Conservation (phyloP, 2,329 filamentous ascomycete species). For the Mollisiaceae sp. region DNA sequence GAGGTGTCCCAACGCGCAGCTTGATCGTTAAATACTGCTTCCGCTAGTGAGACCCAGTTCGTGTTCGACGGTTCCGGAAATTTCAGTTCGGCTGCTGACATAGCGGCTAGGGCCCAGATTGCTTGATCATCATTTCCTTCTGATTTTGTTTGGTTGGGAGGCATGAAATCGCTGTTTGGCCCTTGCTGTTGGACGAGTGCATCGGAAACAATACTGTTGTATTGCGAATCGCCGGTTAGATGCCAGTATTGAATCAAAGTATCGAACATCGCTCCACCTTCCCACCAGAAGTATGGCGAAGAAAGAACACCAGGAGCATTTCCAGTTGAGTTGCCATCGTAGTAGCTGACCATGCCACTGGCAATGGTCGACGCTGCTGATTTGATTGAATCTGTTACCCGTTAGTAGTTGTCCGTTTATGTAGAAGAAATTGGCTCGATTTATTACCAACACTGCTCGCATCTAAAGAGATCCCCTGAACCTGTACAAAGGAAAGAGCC, state of each 20-base stretch:
- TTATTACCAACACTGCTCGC: slow-evolving; percentile 23
- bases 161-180: slow-evolving; percentile 64
- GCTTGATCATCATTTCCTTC: slow-evolving; percentile 74
- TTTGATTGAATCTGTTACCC: slow-evolving; percentile 34
- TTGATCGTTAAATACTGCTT: slow-evolving; percentile 74
- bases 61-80: slow-evolving; percentile 62
- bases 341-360: slow-evolving; percentile 25
- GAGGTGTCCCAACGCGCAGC: slow-evolving; percentile 67
- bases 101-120: slow-evolving; percentile 72
- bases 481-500: slow-evolving; percentile 24
- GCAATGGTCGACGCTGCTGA: slow-evolving; percentile 31
- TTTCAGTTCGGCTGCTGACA: slow-evolving; percentile 68
- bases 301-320: slow-evolving; percentile 27
- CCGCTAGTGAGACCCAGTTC: slow-evolving; percentile 57
- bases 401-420: neutral
- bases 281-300: slow-evolving; percentile 62
- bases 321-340: slow-evolving; percentile 32
- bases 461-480: slow-evolving; percentile 26
- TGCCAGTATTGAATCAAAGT: slow-evolving; percentile 70
- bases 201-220: slow-evolving; percentile 62
- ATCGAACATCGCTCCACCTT: slow-evolving; percentile 71
- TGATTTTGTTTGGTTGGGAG: slow-evolving; percentile 60
- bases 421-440: neutral
- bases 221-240: slow-evolving; percentile 64
- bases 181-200: slow-evolving; percentile 65